A percentile compares a stretch with the other conserved stretches of the same genome.
Evolutionary conservation across 768 basidiomycete species (phyloP).

Genomic region (Mycena floridula): DNA sequence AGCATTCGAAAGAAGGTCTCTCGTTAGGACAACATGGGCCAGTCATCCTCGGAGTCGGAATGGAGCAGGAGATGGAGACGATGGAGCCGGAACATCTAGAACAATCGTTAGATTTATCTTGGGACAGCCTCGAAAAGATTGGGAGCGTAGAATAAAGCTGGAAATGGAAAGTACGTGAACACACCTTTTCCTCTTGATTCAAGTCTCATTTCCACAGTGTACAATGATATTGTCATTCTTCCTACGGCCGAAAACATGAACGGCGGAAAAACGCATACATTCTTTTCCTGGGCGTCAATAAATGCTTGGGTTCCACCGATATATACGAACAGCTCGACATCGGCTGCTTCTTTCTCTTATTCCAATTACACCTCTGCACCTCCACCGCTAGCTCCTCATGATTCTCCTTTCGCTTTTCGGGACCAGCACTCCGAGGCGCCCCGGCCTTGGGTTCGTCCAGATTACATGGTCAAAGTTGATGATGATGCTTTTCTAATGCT

Average conservation of each 20-base stretch:
- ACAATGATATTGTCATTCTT: slow-evolving; percentile 81
- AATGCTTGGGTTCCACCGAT: slow-evolving; percentile 88
- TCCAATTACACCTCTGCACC: slow-evolving; percentile 49
- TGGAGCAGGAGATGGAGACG: slow-evolving; percentile 66
- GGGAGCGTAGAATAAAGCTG: slow-evolving; percentile 71
- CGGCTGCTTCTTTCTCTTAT: slow-evolving; percentile 58
- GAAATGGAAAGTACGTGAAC: slow-evolving; percentile 85
- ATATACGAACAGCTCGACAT: slow-evolving; percentile 40
- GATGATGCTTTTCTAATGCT: slow-evolving; percentile 96
- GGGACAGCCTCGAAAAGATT: slow-evolving; percentile 74
- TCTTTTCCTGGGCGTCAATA: slow-evolving; percentile 88
- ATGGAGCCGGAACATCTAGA: slow-evolving; percentile 69
- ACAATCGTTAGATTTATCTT: slow-evolving; percentile 87
- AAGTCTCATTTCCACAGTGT: slow-evolving; percentile 39
- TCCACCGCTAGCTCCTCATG: slow-evolving; percentile 64
- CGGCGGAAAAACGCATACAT: slow-evolving; percentile 84
- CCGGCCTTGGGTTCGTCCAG: slow-evolving; percentile 75
- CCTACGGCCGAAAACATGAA: slow-evolving; percentile 95
- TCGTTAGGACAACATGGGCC: slow-evolving; percentile 89
- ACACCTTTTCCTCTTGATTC: slow-evolving; percentile 4
- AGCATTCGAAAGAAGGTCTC: slow-evolving; percentile 76
- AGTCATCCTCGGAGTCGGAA: slow-evolving; percentile 71
- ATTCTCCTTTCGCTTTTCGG: slow-evolving; percentile 52
- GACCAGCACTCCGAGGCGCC: slow-evolving; percentile 37
- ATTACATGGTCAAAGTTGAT: slow-evolving; percentile 91